Percentiles rank a stretch among this genome's conserved stretches.
These are phyloP conservation scores for Prillingera fragicola DNA, from an alignment of 1,284 basidiomycete species.

Conservation along the genomic window DNA sequence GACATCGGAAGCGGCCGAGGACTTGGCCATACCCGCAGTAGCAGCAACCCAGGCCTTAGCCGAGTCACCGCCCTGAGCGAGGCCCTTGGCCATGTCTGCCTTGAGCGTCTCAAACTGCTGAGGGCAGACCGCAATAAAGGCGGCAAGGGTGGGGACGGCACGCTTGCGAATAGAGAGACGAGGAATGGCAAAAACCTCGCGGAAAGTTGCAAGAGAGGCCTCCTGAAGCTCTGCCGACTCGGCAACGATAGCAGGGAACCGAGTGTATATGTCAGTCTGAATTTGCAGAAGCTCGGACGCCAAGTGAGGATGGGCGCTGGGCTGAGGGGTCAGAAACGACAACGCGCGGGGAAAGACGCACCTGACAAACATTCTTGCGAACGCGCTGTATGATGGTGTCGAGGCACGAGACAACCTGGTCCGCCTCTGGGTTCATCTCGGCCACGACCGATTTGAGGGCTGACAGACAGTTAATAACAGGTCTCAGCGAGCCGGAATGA, in stretches of 20 bases:
- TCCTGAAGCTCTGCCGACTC: slow-evolving; percentile 51
- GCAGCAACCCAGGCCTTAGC: slow-evolving; percentile 34
- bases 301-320: slow-evolving; percentile 70
- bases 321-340: slow-evolving; percentile 19
- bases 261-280: slow-evolving; percentile 79
- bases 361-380: slow-evolving; percentile 61
- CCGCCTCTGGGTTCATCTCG: slow-evolving; percentile 54
- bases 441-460: slow-evolving; percentile 91
- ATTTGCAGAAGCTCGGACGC: slow-evolving; percentile 83
- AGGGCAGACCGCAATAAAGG: slow-evolving; percentile 32
- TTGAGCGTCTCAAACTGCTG: slow-evolving; percentile 28
- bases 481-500: slow-evolving; percentile 1
- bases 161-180: slow-evolving; percentile 84
- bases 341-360: not conserved
- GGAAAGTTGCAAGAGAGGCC: slow-evolving; percentile 64
- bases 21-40: slow-evolving; percentile 34
- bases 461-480: slow-evolving; percentile 34
- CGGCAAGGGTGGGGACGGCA: slow-evolving; percentile 67
- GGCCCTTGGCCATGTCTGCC: slow-evolving; percentile 24
- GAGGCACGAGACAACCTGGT: not conserved
- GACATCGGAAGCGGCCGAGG: slow-evolving; percentile 24
- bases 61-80: slow-evolving; percentile 23
- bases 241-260: slow-evolving; percentile 69
- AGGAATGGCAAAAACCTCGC: slow-evolving; percentile 66
- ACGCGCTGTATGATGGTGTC: slow-evolving; percentile 7